A percentile compares a stretch with the other conserved stretches of the same genome.
Conservation (phyloP, 164 flowering plant species). For the Piper betle region DNA sequence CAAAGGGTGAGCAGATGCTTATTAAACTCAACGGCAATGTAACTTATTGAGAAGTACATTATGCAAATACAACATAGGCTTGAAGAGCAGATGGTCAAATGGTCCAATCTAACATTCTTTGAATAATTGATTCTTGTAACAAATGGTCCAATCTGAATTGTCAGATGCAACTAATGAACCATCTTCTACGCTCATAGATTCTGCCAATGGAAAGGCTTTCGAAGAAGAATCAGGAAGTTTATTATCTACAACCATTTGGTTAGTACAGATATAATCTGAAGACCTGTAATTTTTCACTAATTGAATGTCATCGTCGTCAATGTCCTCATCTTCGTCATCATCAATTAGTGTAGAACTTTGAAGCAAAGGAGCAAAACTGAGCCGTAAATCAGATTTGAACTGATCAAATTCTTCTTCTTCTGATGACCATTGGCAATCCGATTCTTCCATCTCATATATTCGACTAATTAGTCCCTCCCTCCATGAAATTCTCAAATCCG, state of each 20-base stretch:
- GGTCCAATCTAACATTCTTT: conserved; percentile 1
- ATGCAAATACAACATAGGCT: background rate
- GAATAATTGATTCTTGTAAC: conserved; percentile 48
- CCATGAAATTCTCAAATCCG: conserved; percentile 66
- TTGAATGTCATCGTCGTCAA: conserved; percentile 8
- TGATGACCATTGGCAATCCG: conserved; percentile 57
- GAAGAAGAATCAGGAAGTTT: conserved; percentile 14
- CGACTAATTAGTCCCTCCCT: conserved; percentile 54
- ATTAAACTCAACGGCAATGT: background rate
- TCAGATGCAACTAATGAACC: conserved; percentile 43
- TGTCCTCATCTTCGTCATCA: conserved; percentile 10
- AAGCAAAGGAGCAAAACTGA: conserved; percentile 7
- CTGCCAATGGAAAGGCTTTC: conserved; percentile 32
- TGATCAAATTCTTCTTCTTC: conserved; percentile 45
- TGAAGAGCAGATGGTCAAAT: background rate
- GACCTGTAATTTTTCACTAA: conserved; percentile 8
- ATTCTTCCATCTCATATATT: conserved; percentile 60
- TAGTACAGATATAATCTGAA: conserved; percentile 13
- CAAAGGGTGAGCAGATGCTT: background rate
- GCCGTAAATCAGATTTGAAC: conserved; percentile 7
- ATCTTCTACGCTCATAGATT: conserved; percentile 63
- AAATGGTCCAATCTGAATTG: conserved; percentile 65
- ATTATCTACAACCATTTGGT: conserved; percentile 8
- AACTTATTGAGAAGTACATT: background rate
- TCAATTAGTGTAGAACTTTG: conserved; percentile 3